Percentiles rank a stretch among this genome's conserved stretches.
phyloP scores from a whole-genome alignment of 1,284 basidiomycete species.

The Termitomyces sp. region DNA sequence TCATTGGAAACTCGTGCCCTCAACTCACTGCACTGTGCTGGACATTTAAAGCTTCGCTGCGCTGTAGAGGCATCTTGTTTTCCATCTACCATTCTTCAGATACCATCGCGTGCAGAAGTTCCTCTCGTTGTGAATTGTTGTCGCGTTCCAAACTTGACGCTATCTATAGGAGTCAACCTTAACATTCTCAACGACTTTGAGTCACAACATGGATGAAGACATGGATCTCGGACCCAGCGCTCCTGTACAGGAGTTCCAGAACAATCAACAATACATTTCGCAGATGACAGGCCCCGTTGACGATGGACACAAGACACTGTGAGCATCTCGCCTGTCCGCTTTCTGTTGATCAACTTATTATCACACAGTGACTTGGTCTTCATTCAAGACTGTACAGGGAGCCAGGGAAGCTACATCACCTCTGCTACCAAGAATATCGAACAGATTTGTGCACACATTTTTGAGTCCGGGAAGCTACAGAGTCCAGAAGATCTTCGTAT shows the following conservation, averaged over 20 bases:
- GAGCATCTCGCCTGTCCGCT: slow-evolving; percentile 29
- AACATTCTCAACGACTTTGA: slow-evolving; percentile 16
- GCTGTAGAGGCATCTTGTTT: slow-evolving; percentile 12
- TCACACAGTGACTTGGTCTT: slow-evolving; percentile 74
- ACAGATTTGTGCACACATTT: slow-evolving; percentile 93
- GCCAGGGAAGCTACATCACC: slow-evolving; percentile 78
- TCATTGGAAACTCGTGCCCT: slow-evolving; percentile 28
- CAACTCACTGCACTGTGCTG: slow-evolving; percentile 11
- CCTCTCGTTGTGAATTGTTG: neutral
- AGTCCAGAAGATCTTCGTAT: slow-evolving; percentile 85
- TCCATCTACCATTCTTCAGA: slow-evolving; percentile 21
- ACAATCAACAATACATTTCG: slow-evolving; percentile 31
- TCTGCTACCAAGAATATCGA: slow-evolving; percentile 98
- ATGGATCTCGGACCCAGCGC: slow-evolving; percentile 53
- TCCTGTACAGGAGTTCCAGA: slow-evolving; percentile 34
- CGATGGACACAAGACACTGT: slow-evolving; percentile 68
- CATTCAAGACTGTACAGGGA: slow-evolving; percentile 90
- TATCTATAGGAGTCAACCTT: slow-evolving; percentile 12
- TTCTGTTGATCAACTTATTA: slow-evolving; percentile 11
- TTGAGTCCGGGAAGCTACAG: slow-evolving; percentile 89
- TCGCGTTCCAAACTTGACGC: slow-evolving; percentile 3
- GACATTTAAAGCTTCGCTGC: slow-evolving; percentile 20
- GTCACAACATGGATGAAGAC: slow-evolving; percentile 65
- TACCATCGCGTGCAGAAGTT: slow-evolving; percentile 11
- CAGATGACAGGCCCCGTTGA: slow-evolving; percentile 22